A percentile compares a stretch with the other conserved stretches of the same genome.
Evolutionary conservation across 306 rosid species (phyloP).

Genomic region (Senna siamea): DNA sequence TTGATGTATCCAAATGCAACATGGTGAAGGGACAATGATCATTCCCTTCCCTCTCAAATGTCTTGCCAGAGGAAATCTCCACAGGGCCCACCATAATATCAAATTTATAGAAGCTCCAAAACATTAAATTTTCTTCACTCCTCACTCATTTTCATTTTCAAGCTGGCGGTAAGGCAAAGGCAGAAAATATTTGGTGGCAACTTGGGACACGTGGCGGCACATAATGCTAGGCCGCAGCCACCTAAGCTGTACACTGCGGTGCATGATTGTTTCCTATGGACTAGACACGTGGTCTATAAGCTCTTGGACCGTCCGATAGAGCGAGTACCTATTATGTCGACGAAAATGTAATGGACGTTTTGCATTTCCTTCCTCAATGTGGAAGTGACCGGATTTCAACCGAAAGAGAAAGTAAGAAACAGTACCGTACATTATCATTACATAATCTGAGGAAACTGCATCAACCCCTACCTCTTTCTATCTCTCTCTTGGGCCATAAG

Average conservation of each 20-base stretch:
- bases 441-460: slow-evolving; percentile 17
- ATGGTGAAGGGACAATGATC: slow-evolving; percentile 59
- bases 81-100: slow-evolving; percentile 75
- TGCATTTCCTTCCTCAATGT: background rate
- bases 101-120: too few relatives aligned
- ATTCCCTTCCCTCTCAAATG: slow-evolving; percentile 70
- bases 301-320: background rate
- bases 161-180: background rate
- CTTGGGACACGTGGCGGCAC: background rate
- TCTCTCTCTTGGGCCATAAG: background rate
- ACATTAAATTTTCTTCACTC: slow-evolving; percentile 30
- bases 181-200: background rate
- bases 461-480: too few relatives aligned
- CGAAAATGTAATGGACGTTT: background rate
- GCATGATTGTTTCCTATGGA: background rate
- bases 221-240: background rate
- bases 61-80: slow-evolving; percentile 60
- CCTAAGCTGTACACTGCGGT: background rate
- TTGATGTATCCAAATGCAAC: slow-evolving; percentile 48
- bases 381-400: slow-evolving; percentile 21
- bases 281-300: background rate
- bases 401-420: slow-evolving; percentile 6
- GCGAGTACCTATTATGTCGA: background rate
- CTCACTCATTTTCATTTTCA: too few relatives aligned
- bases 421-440: background rate